Evolutionary conservation across 257 asterid genomes (phyloP).

Genomic region (Solanum dulcamara): DNA sequence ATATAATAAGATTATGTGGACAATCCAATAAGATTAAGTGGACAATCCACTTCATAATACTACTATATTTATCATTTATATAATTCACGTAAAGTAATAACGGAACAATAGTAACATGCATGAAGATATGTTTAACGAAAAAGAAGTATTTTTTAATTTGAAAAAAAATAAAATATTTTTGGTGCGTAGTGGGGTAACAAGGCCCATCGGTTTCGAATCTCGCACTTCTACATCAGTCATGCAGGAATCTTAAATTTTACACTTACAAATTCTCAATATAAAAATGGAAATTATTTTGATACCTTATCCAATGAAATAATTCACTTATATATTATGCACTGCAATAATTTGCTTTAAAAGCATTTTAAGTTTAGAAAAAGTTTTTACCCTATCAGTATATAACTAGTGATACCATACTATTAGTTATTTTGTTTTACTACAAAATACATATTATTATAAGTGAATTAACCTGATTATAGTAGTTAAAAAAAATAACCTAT

Average conservation of each 20-base stretch:
- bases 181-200: too few species aligned
- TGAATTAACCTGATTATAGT: neutral
- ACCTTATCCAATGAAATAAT: neutral
- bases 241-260: neutral
- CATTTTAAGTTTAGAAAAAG: too few species aligned
- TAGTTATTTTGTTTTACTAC: neutral
- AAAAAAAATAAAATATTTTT: too few species aligned
- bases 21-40: too few species aligned
- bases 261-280: neutral
- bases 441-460: neutral
- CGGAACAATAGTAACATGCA: neutral
- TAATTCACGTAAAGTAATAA: too few species aligned
- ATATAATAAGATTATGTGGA: too few species aligned
- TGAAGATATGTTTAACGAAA: neutral
- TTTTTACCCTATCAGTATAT: too few species aligned
- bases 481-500: neutral
- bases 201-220: neutral
- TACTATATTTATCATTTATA: too few species aligned
- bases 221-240: neutral
- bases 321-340: neutral
- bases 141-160: too few species aligned
- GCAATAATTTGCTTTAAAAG: too few species aligned
- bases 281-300: neutral
- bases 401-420: neutral
- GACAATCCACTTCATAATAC: neutral